Conservation (phyloP, 2,329 filamentous ascomycete genomes). For the Chrysosporium queenslandicum region DNA sequence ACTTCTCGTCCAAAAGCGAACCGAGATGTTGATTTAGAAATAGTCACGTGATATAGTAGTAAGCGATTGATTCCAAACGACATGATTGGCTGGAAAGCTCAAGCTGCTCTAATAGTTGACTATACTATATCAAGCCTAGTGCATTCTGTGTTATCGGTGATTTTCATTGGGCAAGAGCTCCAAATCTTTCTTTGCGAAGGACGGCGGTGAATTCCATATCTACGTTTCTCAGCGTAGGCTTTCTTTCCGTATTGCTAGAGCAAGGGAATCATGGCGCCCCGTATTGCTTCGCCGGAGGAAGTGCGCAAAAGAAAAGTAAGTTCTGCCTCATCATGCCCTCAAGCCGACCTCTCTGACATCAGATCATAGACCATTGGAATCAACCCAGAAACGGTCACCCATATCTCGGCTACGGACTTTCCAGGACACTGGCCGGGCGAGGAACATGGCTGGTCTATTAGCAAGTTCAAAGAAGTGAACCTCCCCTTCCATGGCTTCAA, state of each 20-base stretch:
- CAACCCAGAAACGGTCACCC: constrained; percentile 79
- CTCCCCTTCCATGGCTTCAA: constrained; percentile 36
- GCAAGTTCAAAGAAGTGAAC: constrained; percentile 55
- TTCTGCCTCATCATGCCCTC: neutral
- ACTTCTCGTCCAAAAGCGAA: constrained; percentile 2
- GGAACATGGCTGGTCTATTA: constrained; percentile 67
- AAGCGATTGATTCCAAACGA: neutral
- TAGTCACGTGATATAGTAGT: constrained; percentile 1
- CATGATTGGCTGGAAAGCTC: constrained; percentile 6
- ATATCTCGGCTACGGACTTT: constrained; percentile 83
- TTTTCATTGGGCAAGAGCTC: constrained; percentile 5
- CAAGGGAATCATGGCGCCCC: constrained; percentile 31
- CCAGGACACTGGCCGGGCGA: constrained; percentile 85
- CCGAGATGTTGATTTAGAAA: constrained; percentile 2
- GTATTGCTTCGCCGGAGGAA: constrained; percentile 35
- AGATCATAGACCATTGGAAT: constrained; percentile 65
- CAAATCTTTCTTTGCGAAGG: neutral
- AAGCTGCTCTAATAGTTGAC: neutral
- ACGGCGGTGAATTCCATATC: neutral
- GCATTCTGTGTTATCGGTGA: neutral
- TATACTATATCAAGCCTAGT: constrained; percentile 1
- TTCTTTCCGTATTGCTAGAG: neutral
- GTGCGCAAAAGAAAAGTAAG: constrained; percentile 36
- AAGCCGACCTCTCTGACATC: neutral
- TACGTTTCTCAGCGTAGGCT: neutral